Evolutionary conservation across 225 moss, liverwort and hornwort species (phyloP).

Genomic region (Anthoceros angustus): DNA sequence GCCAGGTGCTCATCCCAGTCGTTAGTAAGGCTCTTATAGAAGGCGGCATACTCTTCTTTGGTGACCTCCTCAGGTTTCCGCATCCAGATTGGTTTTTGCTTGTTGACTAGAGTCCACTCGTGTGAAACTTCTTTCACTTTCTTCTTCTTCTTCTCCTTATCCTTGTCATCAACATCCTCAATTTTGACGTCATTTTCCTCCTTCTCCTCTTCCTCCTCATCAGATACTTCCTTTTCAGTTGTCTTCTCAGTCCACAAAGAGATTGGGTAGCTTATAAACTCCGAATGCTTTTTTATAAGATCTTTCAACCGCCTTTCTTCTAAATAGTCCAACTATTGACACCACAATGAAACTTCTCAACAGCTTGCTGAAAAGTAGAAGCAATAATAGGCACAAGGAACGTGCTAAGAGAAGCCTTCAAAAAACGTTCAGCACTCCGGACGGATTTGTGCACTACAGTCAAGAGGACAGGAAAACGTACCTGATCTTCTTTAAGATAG

Average conservation of each 20-base stretch:
- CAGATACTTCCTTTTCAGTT: neutral
- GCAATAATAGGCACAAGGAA: neutral
- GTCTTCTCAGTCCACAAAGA: constrained; percentile 1
- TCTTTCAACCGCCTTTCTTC: neutral
- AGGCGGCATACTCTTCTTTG: neutral
- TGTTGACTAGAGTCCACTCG: neutral
- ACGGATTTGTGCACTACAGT: no score
- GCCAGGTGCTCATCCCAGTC: constrained; percentile 1
- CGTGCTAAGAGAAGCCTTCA: neutral
- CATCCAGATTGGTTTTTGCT: constrained; percentile 1
- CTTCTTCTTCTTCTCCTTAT: neutral
- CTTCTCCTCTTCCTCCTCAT: neutral
- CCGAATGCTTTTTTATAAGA: neutral
- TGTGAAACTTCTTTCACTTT: constrained; percentile 1
- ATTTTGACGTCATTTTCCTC: neutral
- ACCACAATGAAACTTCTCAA: neutral
- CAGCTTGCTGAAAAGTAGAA: neutral
- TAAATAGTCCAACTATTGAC: neutral
- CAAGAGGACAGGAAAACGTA: neutral
- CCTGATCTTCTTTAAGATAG: neutral
- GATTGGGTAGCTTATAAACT: neutral
- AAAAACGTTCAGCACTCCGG: neutral
- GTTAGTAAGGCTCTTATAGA: constrained; percentile 3
- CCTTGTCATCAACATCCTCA: neutral
- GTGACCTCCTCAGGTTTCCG: constrained; percentile 3